Evolutionary conservation across 139 green algal genomes (phyloP), one percentile per base, ranked within the genome.

Genomic region (Cymbomonas tetramitiformis): DNA sequence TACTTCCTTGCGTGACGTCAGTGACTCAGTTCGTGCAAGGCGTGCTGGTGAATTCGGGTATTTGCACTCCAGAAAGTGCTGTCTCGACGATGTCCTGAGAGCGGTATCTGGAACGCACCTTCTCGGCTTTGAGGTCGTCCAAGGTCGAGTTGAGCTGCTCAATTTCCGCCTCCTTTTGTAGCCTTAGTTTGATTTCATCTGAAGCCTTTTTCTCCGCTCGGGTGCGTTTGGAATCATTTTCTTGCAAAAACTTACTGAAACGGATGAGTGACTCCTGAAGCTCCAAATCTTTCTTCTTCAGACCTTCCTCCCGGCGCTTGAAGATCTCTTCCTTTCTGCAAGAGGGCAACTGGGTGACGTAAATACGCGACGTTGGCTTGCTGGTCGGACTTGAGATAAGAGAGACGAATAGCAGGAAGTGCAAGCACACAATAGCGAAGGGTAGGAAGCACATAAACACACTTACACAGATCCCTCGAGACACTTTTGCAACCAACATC

Each of bases 211-310:
- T 86, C 39, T 88, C 71, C 21, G 86, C 85, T 7, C 83, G 62
- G 10, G 77, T 79, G 0, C 83, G 71, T 65, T 95, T 94, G 33
- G 69, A 71, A 53, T 95, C 85, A 38, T 92, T 95, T 49, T 95
- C 85, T 47, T 89, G 77, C 30, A 94, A 57, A 55, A 94, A 95
- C 47, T 91, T 89, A 64, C 70, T 84, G 78, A 95, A 95, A 0
- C 81, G 60, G 41, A 95, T 88, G 8, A 95, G 77, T 0, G 75
- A 85, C 49, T 93, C 86, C 56, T 95, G 84, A 4, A 95, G 74
- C 58, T 95, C 84, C 24, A 93, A 41, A 59, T 95, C 84, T 54
- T 86, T 87, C 19, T 79, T 71, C 71, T 95, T 95, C 6, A 95
- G 61, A 0, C 71, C 75, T 30, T 93, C 80, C 58, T 93, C 84